Evolutionary conservation across 805 yeast genomes (phyloP), one percentile per base, ranked within the genome.

Genomic region (Nakazawaea sp.): DNA sequence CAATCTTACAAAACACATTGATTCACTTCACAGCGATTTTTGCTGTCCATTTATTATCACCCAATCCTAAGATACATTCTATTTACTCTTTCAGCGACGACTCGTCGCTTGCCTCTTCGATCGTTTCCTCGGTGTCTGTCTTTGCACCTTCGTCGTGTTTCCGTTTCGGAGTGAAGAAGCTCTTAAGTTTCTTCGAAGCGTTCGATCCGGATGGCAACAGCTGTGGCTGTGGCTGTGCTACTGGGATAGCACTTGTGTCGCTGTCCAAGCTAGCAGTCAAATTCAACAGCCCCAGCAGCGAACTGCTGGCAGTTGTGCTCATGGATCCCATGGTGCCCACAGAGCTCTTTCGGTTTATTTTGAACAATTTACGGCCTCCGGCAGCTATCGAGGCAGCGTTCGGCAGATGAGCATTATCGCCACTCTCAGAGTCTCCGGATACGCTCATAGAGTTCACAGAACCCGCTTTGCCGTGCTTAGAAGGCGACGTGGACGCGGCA

Each of bases 61-160:
- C n/a, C n/a, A n/a, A n/a, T n/a, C n/a, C n/a, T n/a, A n/a, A n/a
- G n/a, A n/a, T n/a, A n/a, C n/a, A n/a, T n/a, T n/a, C n/a, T n/a
- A n/a, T n/a, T 16, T 16, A 21, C 29, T 29, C 35, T 16, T 36
- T 31, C 40, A 16, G 21, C 3, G 31, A 30, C n/a, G 40, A 31
- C 19, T 37, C 40, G 27, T 37, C 40, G 21, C 36, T 32, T 8
- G 40, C 40, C 26, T 37, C 40, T 19, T 32, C 40, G 11, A 37
- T 37, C 11, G 29, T 18, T 5, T 37, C 40, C 26, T 37, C 40
- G 6, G 31, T 31, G 25, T 30, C 40, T 2, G 34, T 30, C 18
- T 20, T 35, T 5, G 15, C 10, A 16, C 19, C 33, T 12, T 36
- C 40, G 7, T 36, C 40, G 12, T 32, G 36, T 17, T 37, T 37